These are phyloP conservation scores for Geotrichum ghanense DNA, from an alignment of 805 yeast genomes.

Conservation along the genomic window DNA sequence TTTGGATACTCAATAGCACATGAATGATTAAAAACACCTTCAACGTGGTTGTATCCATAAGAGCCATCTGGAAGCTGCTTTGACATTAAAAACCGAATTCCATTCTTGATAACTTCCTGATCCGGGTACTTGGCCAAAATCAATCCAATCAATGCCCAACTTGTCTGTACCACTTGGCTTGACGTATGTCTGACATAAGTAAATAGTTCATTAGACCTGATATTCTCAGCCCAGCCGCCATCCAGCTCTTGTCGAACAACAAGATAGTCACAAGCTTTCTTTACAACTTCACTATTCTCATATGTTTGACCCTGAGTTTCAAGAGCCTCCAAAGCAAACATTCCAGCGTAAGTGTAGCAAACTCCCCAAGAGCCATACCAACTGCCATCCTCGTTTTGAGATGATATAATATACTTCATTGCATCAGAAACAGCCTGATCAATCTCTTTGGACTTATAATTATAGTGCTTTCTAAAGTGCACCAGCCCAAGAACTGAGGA, in stretches of 20 bases:
- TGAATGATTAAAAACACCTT: conserved; percentile 93
- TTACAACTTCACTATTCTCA: conserved; percentile 47
- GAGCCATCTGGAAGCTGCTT: conserved; percentile 71
- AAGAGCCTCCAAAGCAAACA: conserved; percentile 95
- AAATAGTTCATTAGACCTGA: conserved; percentile 78
- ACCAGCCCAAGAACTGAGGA: conserved; percentile 84
- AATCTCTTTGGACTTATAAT: conserved; percentile 58
- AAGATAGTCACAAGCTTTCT: conserved; percentile 76
- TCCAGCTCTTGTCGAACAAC: conserved; percentile 64
- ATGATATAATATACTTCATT: conserved; percentile 51
- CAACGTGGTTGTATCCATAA: conserved; percentile 74
- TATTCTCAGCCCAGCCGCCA: conserved; percentile 97
- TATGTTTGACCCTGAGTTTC: conserved; percentile 56
- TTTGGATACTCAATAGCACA: conserved; percentile 94
- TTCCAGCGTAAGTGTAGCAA: conserved; percentile 88
- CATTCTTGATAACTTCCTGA: conserved; percentile 46
- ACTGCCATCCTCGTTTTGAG: conserved; percentile 74
- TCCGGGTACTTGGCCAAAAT: conserved; percentile 75
- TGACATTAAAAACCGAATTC: conserved; percentile 47
- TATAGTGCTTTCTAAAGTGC: conserved; percentile 55
- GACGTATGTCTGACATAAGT: conserved; percentile 54
- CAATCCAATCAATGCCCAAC: conserved; percentile 85
- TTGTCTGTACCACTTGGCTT: conserved; percentile 75
- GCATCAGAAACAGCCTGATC: conserved; percentile 63
- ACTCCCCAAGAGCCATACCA: conserved; percentile 99